Base-by-base conservation (phyloP, 176 grass and related monocot species). In the Triticum urartu region DNA sequence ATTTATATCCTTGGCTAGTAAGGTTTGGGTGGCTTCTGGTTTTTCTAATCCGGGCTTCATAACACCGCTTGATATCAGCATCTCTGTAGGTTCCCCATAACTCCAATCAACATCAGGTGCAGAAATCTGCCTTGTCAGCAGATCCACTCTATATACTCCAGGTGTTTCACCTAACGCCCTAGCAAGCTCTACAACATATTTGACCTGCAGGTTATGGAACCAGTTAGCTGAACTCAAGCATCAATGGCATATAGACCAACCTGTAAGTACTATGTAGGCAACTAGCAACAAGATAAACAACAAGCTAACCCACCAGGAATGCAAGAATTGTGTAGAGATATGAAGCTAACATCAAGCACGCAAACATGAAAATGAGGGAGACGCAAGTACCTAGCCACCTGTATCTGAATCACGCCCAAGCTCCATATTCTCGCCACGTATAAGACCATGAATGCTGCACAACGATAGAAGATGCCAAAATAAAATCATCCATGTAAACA, bases 371-470 rank as follows among this genome's bases (percentile, higher is more conserved):
- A 82, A 84, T 54, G 0, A 77, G 32, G 4, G 56, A 50, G n/a
- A 52, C 11, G 1, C 13, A 64, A 72, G 62, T 84, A 97, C 94
- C 92, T 97, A 92, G 74, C 92, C 92, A 6, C 92, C 94, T 11
- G 94, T 97, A 81, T 97, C 94, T 63, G 94, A 97, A 87, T 97
- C 94, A 38, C 88, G 73, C 13, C 90, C 94, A 72, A 97, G 90
- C 81, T 97, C 94, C 94, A 97, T 97, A 81, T 97, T 94, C 72
- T 97, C 94, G 10, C 94, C 94, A 4, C 90, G 90, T 85, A 97
- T 87, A 52, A 97, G 90, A 80, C 94, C 94, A 87, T 97, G 94
- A 85, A 97, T 88, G 83, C 94, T 97, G 84, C 26, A 68, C 28
- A 83, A 88, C 86, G 24, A 73, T 18, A 75, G 47, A 18, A 48